These are phyloP conservation scores for Mesotaenium endlicherianum DNA, from an alignment of 139 green algal species.

Conservation along the genomic window DNA sequence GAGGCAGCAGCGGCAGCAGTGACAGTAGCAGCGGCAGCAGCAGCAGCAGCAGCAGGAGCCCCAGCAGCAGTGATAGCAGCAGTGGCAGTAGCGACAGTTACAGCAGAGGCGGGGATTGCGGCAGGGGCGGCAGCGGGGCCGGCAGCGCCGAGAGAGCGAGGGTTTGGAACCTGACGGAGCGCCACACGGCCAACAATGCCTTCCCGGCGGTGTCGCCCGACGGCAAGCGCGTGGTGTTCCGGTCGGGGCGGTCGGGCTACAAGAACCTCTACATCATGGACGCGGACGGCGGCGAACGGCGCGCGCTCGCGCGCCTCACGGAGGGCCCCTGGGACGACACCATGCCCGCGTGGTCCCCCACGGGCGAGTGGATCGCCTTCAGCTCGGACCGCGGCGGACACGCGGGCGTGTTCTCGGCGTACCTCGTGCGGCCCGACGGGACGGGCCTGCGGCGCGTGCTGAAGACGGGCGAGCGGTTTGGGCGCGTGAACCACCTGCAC, in stretches of 20 bases:
- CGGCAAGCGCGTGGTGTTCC: constrained; percentile 14
- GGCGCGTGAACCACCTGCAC: background rate
- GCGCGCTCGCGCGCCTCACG: background rate
- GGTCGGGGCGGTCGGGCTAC: constrained; percentile 14
- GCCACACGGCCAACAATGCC: constrained; percentile 21
- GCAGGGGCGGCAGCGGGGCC: no score
- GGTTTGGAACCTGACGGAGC: background rate
- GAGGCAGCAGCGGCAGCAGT: background rate
- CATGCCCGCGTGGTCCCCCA: constrained; percentile 17
- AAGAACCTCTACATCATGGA: constrained; percentile 38
- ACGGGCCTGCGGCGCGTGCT: background rate
- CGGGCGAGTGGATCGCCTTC: constrained; percentile 27
- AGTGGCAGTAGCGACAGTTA: background rate
- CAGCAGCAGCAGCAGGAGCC: background rate
- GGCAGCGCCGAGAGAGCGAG: background rate
- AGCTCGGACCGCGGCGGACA: background rate
- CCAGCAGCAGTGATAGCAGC: background rate
- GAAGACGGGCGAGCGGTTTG: background rate
- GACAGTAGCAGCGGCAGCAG: no score
- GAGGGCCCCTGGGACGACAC: constrained; percentile 19
- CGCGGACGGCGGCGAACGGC: constrained; percentile 1
- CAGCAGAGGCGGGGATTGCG: background rate
- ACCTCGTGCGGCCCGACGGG: background rate
- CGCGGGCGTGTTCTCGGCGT: background rate
- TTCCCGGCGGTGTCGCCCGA: constrained; percentile 15